Base-by-base conservation (phyloP, 805 yeast genomes). In the Spathaspora sp. region DNA sequence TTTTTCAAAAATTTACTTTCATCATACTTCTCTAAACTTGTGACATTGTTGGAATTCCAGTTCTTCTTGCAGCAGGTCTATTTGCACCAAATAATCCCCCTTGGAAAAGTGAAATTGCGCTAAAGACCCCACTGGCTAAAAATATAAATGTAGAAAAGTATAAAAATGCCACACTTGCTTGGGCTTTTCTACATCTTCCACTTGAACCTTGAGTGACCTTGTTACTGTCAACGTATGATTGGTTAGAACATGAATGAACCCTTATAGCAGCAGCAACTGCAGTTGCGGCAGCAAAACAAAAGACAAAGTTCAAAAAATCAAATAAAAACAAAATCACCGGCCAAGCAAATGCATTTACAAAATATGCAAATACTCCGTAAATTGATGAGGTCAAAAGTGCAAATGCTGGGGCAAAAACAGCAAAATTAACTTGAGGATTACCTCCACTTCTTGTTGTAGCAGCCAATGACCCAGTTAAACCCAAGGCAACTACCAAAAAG, bases 141-240 rank as follows among this genome's bases (percentile, higher is more conserved):
- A 89, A 87, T 68, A 85, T 72, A 66, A 84, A 82, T 79, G 87
- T 84, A 52, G 94, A 80, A 72, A 94, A 85, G 86, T 83, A 94
- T 65, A 87, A 79, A 83, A 89, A 88, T 49, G 92, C 91, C 61
- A 77, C 79, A 17, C 86, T 69, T 56, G 90, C 90, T 80, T 94
- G 98, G 51, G 96, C 91, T 77, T 89, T 86, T 80, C 97, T 89
- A 78, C 99, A 94, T 79, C 98, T 85, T 65, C 83, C 88, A 19
- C 75, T 64, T 43, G 85, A 78, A 59, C 96, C 96, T 76, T 89
- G 89, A 55, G 88, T 71, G 61, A 89, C 80, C 55, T 70, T 70
- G 81, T 93, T 93, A 58, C 61, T 47, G 60, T 82, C 76, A 59
- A 91, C 54, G 79, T 89, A 91, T 51, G 42, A 53, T 55, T 75